phyloP scores from a whole-genome alignment of 2,329 filamentous ascomycete species.

The Rhytidhysteron rufulum region DNA sequence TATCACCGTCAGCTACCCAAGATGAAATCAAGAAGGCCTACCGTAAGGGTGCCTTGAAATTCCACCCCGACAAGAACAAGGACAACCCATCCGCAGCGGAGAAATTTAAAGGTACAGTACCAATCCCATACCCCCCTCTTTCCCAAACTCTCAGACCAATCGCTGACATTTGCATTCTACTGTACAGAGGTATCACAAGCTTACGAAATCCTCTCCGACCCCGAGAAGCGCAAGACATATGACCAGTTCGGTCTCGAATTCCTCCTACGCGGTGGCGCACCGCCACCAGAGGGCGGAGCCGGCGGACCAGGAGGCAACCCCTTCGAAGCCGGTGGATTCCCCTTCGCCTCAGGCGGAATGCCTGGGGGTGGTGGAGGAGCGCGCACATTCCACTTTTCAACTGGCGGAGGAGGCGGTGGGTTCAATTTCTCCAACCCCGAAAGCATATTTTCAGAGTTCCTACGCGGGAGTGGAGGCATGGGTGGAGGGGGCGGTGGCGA shows the following conservation, averaged over 20 bases:
- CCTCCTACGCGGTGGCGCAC: constrained; percentile 73
- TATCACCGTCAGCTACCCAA: constrained; percentile 76
- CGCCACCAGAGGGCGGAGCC: constrained; percentile 50
- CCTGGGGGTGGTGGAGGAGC: constrained; percentile 45
- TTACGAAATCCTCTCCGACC: constrained; percentile 96
- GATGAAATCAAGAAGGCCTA: constrained; percentile 98
- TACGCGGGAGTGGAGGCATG: constrained; percentile 57
- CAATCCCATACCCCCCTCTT: constrained; percentile 1
- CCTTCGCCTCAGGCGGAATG: constrained; percentile 56
- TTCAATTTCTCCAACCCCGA: constrained; percentile 83
- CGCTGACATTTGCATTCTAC: constrained; percentile 11
- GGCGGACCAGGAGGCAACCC: constrained; percentile 35
- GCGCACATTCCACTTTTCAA: constrained; percentile 63
- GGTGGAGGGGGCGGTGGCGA: constrained; percentile 43
- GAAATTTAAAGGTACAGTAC: constrained; percentile 75
- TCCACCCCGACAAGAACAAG: constrained; percentile 97
- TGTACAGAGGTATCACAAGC: constrained; percentile 80
- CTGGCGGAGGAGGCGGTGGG: constrained; percentile 53
- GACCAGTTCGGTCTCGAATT: constrained; percentile 94
- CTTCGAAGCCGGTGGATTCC: constrained; percentile 48
- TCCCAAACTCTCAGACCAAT: not conserved
- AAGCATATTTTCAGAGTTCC: constrained; percentile 80
- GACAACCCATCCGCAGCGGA: constrained; percentile 80
- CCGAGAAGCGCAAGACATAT: constrained; percentile 93
- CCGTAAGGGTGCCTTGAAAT: constrained; percentile 83